A percentile compares a stretch with the other conserved stretches of the same genome.
Evolutionary conservation across 495 filamentous ascomycete genomes (phyloP).

Genomic region (Neurospora africana): DNA sequence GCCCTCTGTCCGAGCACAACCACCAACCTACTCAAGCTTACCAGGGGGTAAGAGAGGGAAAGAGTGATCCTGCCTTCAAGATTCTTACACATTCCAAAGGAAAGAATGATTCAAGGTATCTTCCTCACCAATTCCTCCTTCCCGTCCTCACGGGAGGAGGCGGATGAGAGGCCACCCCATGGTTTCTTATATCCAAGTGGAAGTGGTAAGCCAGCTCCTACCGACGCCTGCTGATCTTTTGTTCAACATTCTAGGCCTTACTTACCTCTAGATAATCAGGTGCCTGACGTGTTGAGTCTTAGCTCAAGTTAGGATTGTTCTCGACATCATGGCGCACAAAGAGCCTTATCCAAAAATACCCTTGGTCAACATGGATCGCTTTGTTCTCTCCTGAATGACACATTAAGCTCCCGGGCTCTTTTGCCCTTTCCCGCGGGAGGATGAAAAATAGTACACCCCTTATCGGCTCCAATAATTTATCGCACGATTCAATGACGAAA

Average conservation of each 20-base stretch:
- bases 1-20: background rate
- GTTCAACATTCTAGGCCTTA: background rate
- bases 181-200: background rate
- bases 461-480: background rate
- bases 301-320: background rate
- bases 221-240: background rate
- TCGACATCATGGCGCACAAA: background rate
- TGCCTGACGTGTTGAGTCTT: background rate
- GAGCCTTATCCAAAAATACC: background rate
- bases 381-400: background rate
- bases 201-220: background rate
- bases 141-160: background rate
- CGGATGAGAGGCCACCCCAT: background rate
- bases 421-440: background rate
- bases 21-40: background rate
- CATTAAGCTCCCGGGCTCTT: background rate
- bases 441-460: background rate
- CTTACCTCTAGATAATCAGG: background rate
- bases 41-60: background rate
- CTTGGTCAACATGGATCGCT: background rate
- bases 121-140: background rate
- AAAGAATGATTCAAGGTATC: slow-evolving; percentile 9
- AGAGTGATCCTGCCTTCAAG: background rate
- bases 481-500: background rate
- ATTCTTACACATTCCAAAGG: background rate